Conservation (phyloP, 148 eudicot species). For the Cornus florida region DNA sequence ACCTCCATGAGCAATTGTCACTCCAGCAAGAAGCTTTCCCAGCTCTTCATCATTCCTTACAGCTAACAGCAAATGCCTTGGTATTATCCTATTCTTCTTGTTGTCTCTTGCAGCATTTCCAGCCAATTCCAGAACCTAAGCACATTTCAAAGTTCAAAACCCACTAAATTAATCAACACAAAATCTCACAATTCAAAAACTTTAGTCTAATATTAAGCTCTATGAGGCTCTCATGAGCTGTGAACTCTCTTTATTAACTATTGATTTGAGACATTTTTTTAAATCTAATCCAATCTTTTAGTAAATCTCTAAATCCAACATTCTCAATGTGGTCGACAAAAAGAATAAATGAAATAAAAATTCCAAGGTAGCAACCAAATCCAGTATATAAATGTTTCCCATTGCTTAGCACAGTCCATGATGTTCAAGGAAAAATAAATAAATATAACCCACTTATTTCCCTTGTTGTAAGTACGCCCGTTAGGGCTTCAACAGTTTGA, state of each 20-base stretch:
- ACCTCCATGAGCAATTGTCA: constrained; percentile 43
- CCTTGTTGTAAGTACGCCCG: background rate
- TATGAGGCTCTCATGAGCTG: too few relatives aligned
- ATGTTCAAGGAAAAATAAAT: too few relatives aligned
- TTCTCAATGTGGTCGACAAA: too few relatives aligned
- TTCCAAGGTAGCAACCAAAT: too few relatives aligned
- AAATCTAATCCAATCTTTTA: too few relatives aligned
- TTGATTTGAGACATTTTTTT: too few relatives aligned
- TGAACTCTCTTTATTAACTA: too few relatives aligned
- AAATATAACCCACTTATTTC: too few relatives aligned
- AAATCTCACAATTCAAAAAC: background rate
- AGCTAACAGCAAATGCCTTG: constrained; percentile 39
- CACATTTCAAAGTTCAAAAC: background rate
- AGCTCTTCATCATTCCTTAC: constrained; percentile 48
- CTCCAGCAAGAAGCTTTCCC: constrained; percentile 43
- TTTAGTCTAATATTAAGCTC: background rate
- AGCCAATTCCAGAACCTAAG: constrained; percentile 45
- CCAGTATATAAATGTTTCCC: too few relatives aligned
- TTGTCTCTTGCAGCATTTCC: constrained; percentile 52
- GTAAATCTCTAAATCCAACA: too few relatives aligned
- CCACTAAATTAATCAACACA: background rate
- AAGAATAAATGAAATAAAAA: too few relatives aligned
- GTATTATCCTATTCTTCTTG: constrained; percentile 46
- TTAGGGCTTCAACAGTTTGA: background rate
- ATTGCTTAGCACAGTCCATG: too few relatives aligned